A percentile compares a stretch with the other conserved stretches of the same genome.
These are phyloP conservation scores for Lactarius psammicola DNA, from an alignment of 768 basidiomycete genomes.

Conservation along the genomic window DNA sequence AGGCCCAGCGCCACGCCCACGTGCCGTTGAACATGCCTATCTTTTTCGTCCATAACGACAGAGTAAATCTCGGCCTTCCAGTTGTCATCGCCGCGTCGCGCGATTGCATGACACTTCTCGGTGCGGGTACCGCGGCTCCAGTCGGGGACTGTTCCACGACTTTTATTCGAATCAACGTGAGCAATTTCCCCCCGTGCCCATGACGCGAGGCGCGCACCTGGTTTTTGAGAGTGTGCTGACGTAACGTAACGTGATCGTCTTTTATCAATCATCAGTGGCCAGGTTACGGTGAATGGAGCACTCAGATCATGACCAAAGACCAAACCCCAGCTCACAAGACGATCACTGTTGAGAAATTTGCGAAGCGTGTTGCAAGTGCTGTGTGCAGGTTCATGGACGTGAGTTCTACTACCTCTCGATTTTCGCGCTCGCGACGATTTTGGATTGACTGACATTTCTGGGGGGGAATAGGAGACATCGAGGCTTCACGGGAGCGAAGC, in stretches of 20 bases:
- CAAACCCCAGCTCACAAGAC: constrained; percentile 7
- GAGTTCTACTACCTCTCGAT: not conserved
- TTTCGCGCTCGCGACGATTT: not conserved
- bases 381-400: constrained; percentile 14
- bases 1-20: not conserved
- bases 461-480: constrained; percentile 1
- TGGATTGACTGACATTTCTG: not conserved
- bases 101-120: not conserved
- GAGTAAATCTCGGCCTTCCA: not conserved
- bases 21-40: constrained; percentile 12
- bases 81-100: not conserved
- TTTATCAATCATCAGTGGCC: constrained; percentile 9
- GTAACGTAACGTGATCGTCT: not conserved
- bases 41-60: constrained; percentile 10
- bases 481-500: not conserved
- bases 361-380: constrained; percentile 10
- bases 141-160: constrained; percentile 3
- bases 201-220: too few relatives aligned
- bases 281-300: constrained; percentile 6
- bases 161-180: constrained; percentile 17
- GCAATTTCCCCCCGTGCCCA: not conserved
- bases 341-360: constrained; percentile 9
- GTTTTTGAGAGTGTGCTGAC: too few relatives aligned
- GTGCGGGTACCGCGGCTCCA: not conserved
- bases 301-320: constrained; percentile 18